These are phyloP conservation scores for Sordariomycetes sp. DNA, from an alignment of 2,329 filamentous ascomycete species.

Conservation along the genomic window DNA sequence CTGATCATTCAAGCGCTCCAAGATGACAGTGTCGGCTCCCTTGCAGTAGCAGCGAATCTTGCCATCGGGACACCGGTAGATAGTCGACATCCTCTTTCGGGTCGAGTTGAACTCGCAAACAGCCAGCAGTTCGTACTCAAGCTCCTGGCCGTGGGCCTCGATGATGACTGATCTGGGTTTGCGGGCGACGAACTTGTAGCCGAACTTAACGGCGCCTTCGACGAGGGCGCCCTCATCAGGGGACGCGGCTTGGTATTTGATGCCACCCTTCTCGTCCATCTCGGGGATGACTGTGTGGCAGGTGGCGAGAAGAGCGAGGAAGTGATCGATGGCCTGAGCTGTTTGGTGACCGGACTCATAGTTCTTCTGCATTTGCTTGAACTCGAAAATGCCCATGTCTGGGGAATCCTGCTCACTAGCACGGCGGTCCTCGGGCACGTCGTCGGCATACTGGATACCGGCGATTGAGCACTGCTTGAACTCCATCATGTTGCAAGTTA, in stretches of 20 bases:
- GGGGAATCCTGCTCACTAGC: constrained; percentile 69
- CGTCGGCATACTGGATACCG: constrained; percentile 88
- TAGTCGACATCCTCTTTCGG: constrained; percentile 94
- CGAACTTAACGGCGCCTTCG: constrained; percentile 75
- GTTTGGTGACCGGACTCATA: constrained; percentile 43
- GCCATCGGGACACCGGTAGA: constrained; percentile 92
- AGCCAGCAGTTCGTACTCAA: constrained; percentile 83
- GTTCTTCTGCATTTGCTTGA: constrained; percentile 66
- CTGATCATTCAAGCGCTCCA: constrained; percentile 76
- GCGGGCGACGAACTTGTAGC: constrained; percentile 83
- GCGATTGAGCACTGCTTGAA: constrained; percentile 92
- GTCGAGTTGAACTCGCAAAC: constrained; percentile 98
- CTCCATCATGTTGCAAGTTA: constrained; percentile 99
- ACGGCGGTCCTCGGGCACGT: constrained; percentile 82
- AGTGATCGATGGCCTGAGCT: constrained; percentile 59
- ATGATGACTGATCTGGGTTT: constrained; percentile 87
- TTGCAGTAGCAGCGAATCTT: constrained; percentile 93
- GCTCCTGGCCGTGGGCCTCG: constrained; percentile 59
- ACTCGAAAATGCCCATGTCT: constrained; percentile 76
- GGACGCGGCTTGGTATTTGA: constrained; percentile 97
- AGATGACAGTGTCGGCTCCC: constrained; percentile 93
- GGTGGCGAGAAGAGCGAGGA: constrained; percentile 75
- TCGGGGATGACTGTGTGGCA: constrained; percentile 98
- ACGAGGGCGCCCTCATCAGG: constrained; percentile 97
- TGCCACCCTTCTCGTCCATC: constrained; percentile 66